Percentiles rank a stretch among this genome's conserved stretches.
These are phyloP conservation scores for Ottelia alismoides DNA, from an alignment of 106 monocot genomes.

Conservation along the genomic window DNA sequence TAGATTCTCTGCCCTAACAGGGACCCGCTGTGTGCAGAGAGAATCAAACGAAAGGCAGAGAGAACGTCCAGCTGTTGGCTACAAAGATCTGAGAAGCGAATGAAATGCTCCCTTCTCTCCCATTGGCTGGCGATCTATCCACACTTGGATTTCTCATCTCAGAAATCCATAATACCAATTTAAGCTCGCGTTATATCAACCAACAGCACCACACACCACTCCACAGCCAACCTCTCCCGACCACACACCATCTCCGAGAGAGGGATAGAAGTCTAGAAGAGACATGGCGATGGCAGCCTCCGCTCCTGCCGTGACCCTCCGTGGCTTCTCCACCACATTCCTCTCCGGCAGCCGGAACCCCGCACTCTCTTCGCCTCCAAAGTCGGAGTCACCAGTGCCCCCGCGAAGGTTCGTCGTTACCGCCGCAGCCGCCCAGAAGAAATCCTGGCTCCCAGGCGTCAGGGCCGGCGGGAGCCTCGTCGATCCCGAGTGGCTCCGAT, in stretches of 20 bases:
- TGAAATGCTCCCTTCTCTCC: no score
- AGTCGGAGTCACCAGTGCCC: slow-evolving; percentile 81
- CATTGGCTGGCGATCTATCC: slow-evolving; percentile 92
- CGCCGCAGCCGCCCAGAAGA: slow-evolving; percentile 47
- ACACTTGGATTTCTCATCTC: slow-evolving; percentile 19
- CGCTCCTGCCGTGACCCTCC: slow-evolving; percentile 59
- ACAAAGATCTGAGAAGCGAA: no score
- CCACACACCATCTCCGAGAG: slow-evolving; percentile 11
- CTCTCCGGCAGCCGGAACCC: slow-evolving; percentile 34
- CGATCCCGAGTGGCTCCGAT: slow-evolving; percentile 94
- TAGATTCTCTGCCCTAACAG: no score
- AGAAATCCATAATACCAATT: slow-evolving; percentile 2
- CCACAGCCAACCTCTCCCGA: slow-evolving; percentile 62
- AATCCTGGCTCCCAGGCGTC: slow-evolving; percentile 90
- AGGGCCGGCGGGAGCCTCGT: slow-evolving; percentile 52
- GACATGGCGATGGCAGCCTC: slow-evolving; percentile 56
- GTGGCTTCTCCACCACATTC: slow-evolving; percentile 55
- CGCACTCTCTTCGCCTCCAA: slow-evolving; percentile 22
- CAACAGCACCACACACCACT: slow-evolving; percentile 41
- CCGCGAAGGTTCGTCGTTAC: slow-evolving; percentile 47
- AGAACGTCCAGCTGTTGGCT: no score
- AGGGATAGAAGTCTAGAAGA: slow-evolving; percentile 44
- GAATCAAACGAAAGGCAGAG: no score
- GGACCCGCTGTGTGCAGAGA: no score
- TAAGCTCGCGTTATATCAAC: slow-evolving; percentile 61